These are phyloP conservation scores for Nakazawaea ishiwadae DNA, from an alignment of 805 yeast species.

Conservation along the genomic window DNA sequence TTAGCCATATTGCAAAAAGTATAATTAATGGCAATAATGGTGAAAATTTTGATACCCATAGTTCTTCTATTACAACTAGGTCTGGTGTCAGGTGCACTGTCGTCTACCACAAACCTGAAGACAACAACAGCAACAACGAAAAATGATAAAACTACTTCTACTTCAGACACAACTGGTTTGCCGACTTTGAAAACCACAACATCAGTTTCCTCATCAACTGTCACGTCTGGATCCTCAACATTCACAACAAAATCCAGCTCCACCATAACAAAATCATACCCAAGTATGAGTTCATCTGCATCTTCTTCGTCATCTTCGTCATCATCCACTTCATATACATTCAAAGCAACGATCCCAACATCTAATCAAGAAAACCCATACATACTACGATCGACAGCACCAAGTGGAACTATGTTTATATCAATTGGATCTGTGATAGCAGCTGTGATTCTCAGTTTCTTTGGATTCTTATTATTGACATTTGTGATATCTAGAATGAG, in stretches of 20 bases:
- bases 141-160: not conserved
- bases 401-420: slow-evolving; percentile 38
- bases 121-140: not conserved
- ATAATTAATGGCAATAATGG: too few species aligned
- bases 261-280: not conserved
- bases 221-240: not conserved
- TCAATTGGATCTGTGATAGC: slow-evolving; percentile 33
- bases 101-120: not conserved
- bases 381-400: slow-evolving; percentile 21
- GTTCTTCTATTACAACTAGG: not conserved
- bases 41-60: not conserved
- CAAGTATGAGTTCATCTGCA: slow-evolving; percentile 2
- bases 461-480: slow-evolving; percentile 5
- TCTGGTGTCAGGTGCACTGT: not conserved
- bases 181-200: too few species aligned
- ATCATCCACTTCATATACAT: slow-evolving; percentile 15
- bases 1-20: too few species aligned
- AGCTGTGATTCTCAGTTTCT: slow-evolving; percentile 15
- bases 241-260: not conserved
- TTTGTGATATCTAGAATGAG: slow-evolving; percentile 7
- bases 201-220: not conserved
- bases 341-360: slow-evolving; percentile 19
- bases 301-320: slow-evolving; percentile 4
- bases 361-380: slow-evolving; percentile 25
- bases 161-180: not conserved